A percentile compares a stretch with the other conserved stretches of the same genome.
These are phyloP conservation scores for Hemisphaericaspora subhashii DNA, from an alignment of 1,139 yeast species.

Conservation along the genomic window DNA sequence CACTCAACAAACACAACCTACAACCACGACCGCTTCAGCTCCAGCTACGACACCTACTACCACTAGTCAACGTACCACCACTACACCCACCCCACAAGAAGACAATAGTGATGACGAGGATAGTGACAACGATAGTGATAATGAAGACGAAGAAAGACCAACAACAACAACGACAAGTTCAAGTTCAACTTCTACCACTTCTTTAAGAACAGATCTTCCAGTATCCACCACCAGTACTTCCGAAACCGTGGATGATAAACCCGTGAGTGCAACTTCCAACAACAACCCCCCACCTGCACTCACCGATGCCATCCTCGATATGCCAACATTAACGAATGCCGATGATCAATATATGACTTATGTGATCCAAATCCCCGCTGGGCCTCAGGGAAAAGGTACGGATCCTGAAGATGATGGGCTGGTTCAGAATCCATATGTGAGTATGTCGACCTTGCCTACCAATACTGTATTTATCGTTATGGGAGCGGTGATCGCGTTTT, in stretches of 20 bases:
- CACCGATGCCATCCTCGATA: background rate
- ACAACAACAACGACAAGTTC: background rate
- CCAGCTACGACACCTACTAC: background rate
- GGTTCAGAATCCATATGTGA: slow-evolving; percentile 35
- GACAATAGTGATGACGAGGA: too few species aligned
- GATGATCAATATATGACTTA: slow-evolving; percentile 8
- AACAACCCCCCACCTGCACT: background rate
- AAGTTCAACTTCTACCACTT: background rate
- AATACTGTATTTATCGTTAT: slow-evolving; percentile 46
- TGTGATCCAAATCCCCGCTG: slow-evolving; percentile 6
- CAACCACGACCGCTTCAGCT: background rate
- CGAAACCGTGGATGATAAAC: background rate
- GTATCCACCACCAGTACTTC: background rate
- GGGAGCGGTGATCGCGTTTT: slow-evolving; percentile 35
- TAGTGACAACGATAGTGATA: too few species aligned
- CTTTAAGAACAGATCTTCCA: background rate
- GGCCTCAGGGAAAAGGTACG: background rate
- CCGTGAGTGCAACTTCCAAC: background rate
- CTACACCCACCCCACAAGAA: too few species aligned
- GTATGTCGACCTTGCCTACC: slow-evolving; percentile 24
- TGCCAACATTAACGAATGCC: slow-evolving; percentile 7
- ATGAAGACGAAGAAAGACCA: too few species aligned
- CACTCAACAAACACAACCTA: background rate
- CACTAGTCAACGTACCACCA: too few species aligned
- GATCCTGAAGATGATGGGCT: background rate